These are phyloP conservation scores for Pezicula carpinea DNA, from an alignment of 2,329 filamentous ascomycete species.

Conservation along the genomic window DNA sequence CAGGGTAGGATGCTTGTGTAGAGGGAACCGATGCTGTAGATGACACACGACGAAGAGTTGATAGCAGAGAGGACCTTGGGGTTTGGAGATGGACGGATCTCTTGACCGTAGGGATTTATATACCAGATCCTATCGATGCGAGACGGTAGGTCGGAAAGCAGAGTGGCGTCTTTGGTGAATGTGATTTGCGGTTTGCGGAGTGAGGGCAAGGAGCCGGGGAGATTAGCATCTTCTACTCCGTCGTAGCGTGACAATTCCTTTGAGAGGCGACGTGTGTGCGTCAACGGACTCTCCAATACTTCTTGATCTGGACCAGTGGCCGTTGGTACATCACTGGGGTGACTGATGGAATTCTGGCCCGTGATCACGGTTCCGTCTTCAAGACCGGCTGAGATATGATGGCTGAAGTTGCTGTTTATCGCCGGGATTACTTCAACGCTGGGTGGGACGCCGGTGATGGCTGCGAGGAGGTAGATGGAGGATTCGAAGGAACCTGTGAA, in stretches of 20 bases:
- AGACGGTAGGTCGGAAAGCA: constrained; percentile 60
- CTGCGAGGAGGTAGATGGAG: constrained; percentile 83
- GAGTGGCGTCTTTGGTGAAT: constrained; percentile 72
- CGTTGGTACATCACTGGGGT: constrained; percentile 45
- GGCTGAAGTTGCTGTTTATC: constrained; percentile 91
- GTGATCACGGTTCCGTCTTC: constrained; percentile 73
- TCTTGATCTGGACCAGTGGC: not conserved
- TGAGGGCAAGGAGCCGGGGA: constrained; percentile 75
- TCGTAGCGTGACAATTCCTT: constrained; percentile 52
- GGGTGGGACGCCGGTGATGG: constrained; percentile 78
- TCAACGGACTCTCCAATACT: constrained; percentile 9
- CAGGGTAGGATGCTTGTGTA: constrained; percentile 88
- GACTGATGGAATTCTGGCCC: constrained; percentile 89
- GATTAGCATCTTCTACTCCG: constrained; percentile 71
- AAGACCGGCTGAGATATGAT: constrained; percentile 86
- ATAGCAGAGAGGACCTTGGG: constrained; percentile 72
- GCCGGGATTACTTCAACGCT: constrained; percentile 78
- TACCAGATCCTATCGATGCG: constrained; percentile 87
- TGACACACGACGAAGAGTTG: constrained; percentile 57
- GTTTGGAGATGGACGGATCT: constrained; percentile 82
- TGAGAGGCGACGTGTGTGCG: constrained; percentile 16
- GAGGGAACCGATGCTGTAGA: constrained; percentile 91
- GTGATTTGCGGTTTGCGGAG: constrained; percentile 76
- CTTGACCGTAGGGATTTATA: constrained; percentile 97
- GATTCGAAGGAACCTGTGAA: constrained; percentile 92